Evolutionary conservation across 352 stramenopile genomes (phyloP).

Genomic region (Thraustotheca clavata): DNA sequence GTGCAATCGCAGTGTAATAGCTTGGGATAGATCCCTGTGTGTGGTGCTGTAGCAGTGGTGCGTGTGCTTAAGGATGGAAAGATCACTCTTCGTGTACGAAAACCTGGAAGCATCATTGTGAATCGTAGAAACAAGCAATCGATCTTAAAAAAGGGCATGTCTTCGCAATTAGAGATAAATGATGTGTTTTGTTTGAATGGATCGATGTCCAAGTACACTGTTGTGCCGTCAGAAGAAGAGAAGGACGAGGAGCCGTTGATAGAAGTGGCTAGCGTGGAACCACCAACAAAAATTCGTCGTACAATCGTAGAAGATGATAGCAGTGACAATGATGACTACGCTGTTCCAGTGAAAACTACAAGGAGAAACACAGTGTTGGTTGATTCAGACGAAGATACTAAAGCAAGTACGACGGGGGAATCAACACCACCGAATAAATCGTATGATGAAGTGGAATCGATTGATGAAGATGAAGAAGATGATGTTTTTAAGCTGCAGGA

Average conservation of each 20-base stretch:
- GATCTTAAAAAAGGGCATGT: neutral
- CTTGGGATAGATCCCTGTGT: constrained; percentile 16
- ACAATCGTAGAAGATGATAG: neutral
- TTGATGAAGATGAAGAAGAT: constrained; percentile 41
- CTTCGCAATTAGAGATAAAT: constrained; percentile 21
- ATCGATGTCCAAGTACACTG: constrained; percentile 77
- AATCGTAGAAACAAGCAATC: constrained; percentile 31
- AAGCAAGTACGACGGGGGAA: constrained; percentile 18
- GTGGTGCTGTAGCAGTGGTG: constrained; percentile 6
- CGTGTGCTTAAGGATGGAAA: constrained; percentile 40
- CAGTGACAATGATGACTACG: constrained; percentile 7
- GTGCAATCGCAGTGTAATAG: neutral
- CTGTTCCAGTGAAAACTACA: constrained; percentile 10
- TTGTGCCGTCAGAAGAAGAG: too few species aligned
- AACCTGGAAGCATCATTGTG: constrained; percentile 63
- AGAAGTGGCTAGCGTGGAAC: neutral
- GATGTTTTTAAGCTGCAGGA: constrained; percentile 45
- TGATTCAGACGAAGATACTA: constrained; percentile 27
- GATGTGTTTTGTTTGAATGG: constrained; percentile 79
- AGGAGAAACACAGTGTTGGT: constrained; percentile 23
- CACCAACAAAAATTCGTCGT: neutral
- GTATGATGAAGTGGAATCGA: constrained; percentile 22
- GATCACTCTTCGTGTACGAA: constrained; percentile 65
- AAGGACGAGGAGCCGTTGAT: constrained; percentile 36
- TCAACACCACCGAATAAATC: constrained; percentile 21